Conservation (phyloP, 129 eudicot species). For the Pittosporum tobira region DNA sequence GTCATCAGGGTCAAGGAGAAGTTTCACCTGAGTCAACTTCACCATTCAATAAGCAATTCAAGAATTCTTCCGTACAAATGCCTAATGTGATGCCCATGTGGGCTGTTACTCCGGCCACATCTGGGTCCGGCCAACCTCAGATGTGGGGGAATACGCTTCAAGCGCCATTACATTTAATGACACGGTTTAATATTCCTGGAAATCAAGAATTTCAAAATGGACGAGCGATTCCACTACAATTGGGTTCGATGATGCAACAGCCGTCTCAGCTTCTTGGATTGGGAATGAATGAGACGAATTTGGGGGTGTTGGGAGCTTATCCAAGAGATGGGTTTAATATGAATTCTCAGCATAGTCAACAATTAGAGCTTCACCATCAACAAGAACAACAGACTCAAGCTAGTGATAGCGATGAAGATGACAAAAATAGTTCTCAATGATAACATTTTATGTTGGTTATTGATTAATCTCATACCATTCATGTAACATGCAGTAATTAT, state of each 20-base stretch:
- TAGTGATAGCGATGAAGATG: constrained; percentile 73
- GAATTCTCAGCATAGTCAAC: constrained; percentile 53
- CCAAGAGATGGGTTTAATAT: constrained; percentile 63
- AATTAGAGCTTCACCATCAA: constrained; percentile 38
- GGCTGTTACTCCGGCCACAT: constrained; percentile 54
- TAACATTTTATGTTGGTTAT: constrained; percentile 17
- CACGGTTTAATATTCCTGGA: constrained; percentile 49
- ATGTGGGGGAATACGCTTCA: constrained; percentile 60
- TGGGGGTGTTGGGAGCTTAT: constrained; percentile 75
- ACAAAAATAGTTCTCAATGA: constrained; percentile 55
- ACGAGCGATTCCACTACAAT: constrained; percentile 46
- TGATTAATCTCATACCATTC: too few relatives aligned
- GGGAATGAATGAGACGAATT: constrained; percentile 60
- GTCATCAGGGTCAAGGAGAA: constrained; percentile 23
- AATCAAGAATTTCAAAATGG: constrained; percentile 54
- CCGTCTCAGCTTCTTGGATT: constrained; percentile 75
- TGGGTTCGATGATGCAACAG: constrained; percentile 52
- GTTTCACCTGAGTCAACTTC: constrained; percentile 31
- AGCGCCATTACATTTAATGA: constrained; percentile 59
- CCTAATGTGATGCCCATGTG: constrained; percentile 55
- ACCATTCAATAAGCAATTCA: constrained; percentile 52
- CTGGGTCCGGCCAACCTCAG: constrained; percentile 23
- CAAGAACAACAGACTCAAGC: constrained; percentile 53
- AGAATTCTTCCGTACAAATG: constrained; percentile 22
- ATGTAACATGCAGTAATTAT: too few relatives aligned